These are phyloP conservation scores for Termitomyces sp. DNA, from an alignment of 1,284 basidiomycete species.

Conservation along the genomic window DNA sequence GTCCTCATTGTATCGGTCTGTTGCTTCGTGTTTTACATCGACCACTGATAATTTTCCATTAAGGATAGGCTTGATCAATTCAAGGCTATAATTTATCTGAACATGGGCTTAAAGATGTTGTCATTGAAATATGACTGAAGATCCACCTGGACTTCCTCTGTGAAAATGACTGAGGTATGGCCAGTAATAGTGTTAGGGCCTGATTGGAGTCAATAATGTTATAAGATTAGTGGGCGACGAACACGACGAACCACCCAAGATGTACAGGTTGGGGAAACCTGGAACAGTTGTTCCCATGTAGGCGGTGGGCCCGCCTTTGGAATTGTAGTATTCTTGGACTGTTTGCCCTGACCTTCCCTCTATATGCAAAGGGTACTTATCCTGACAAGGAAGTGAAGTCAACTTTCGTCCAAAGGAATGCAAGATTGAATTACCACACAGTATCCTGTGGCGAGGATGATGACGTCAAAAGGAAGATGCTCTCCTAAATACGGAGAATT, in stretches of 20 bases:
- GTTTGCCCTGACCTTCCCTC: constrained; percentile 16
- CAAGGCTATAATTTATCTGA: constrained; percentile 33
- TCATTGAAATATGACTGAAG: not conserved
- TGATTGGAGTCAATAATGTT: constrained; percentile 14
- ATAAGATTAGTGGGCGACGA: not conserved
- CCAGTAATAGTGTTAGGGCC: constrained; percentile 45
- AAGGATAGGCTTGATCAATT: constrained; percentile 36
- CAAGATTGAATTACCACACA: constrained; percentile 22
- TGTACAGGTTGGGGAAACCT: constrained; percentile 24
- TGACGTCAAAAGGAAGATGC: constrained; percentile 29
- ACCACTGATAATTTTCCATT: constrained; percentile 25
- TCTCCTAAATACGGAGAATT: constrained; percentile 23
- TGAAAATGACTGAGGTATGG: constrained; percentile 41
- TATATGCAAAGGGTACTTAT: constrained; percentile 18
- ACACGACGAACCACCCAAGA: constrained; percentile 27
- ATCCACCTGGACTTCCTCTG: constrained; percentile 37
- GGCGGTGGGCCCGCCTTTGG: constrained; percentile 16
- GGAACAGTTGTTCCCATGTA: constrained; percentile 19
- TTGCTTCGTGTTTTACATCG: constrained; percentile 28
- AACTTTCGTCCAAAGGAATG: not conserved
- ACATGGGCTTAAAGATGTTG: not conserved
- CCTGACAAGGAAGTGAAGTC: constrained; percentile 10
- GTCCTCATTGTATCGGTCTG: constrained; percentile 36
- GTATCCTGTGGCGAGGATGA: constrained; percentile 37
- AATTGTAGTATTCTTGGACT: constrained; percentile 19